Evolutionary conservation across 257 asterid species (phyloP).

Genomic region (Solanum peruvianum): DNA sequence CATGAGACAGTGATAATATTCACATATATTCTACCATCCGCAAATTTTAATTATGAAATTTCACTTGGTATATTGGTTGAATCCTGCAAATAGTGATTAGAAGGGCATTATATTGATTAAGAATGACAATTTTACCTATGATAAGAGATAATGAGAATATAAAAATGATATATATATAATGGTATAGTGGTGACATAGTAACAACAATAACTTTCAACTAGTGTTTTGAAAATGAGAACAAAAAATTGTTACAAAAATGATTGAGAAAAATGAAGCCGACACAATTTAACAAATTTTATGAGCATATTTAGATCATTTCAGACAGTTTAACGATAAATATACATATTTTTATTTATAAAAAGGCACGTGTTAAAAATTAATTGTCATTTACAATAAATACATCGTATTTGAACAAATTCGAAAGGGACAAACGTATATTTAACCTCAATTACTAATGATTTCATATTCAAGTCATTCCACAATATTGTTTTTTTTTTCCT

Average conservation of each 20-base stretch:
- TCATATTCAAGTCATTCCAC: neutral
- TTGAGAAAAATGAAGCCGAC: neutral
- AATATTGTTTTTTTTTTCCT: neutral
- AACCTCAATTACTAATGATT: neutral
- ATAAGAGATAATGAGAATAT: neutral
- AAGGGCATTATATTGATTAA: neutral
- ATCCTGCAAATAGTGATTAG: no score
- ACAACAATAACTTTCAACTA: neutral
- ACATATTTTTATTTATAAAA: no score
- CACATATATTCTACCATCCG: no score
- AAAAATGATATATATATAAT: neutral
- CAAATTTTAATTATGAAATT: no score
- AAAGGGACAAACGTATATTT: no score
- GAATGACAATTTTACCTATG: neutral
- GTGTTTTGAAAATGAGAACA: neutral
- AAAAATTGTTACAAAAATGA: neutral
- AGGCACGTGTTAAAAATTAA: neutral
- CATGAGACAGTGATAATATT: no score
- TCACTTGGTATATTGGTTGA: no score
- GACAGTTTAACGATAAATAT: neutral
- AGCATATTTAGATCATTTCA: neutral
- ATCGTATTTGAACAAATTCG: neutral
- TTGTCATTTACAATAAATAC: no score
- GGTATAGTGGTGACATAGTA: neutral
- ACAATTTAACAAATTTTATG: neutral